Base-by-base conservation (phyloP, 192 early-diverging fungal genomes). In the Rhizophagus clarus region DNA sequence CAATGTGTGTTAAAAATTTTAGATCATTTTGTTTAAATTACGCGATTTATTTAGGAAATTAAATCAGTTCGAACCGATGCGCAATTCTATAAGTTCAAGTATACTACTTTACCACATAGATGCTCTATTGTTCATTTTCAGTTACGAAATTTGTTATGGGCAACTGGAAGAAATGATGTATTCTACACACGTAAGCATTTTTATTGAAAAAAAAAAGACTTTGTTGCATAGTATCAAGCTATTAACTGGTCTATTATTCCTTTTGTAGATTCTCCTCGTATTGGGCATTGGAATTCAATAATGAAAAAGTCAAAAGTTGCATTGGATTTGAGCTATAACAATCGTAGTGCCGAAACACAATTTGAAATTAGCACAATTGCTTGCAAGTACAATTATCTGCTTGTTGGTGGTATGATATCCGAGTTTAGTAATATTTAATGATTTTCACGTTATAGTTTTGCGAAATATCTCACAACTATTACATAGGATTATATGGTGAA, bases 71-170 rank as follows among this genome's bases (percentile, higher is more conserved):
- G 77, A 32, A 51, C 51, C 3, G 80, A 86, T 68, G 83, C 80
- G 11, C 60, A 79, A 29, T 88, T 82, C 68, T 90, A 89, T 68
- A 66, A 76, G 28, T 90, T 90, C 69, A 85, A 81, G 20, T 84
- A 82, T 75, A 81, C 87, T 11, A 85, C 82, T 6, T 74, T 88
- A 14, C 71, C 79, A 32, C 81, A 83, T 45, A 88, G 84, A 80
- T 91, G 90, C 78, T 81, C 82, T 2, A 82, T 87, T 80, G 87
- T 85, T 32, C 91, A 92, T 76, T 88, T 92, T 87, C 84, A 93
- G 81, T 85, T 93, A 56, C 81, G 92, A 40, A 90, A 93, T 77
- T 80, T 92, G 24, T 42, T 93, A 11, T 90, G 87, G 81, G 82
- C 87, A 1, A 89, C 90, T 4, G 85, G 72, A 70, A 91, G 89